Base-by-base conservation (phyloP, 2,329 filamentous ascomycete genomes). In the Neobulgaria alba region DNA sequence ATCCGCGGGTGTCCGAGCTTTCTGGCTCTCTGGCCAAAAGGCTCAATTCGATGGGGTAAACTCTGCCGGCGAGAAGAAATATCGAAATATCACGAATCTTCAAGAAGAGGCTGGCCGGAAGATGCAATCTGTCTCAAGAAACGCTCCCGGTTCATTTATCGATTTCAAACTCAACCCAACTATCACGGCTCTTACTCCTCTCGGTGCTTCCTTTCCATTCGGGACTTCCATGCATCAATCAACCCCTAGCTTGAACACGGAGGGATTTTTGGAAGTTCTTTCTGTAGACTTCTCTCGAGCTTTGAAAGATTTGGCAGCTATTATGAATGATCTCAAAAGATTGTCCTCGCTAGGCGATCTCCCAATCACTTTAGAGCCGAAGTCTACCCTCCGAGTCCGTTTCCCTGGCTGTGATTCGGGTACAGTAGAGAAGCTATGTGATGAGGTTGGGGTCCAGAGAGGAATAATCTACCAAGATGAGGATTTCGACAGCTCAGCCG, bases 141-240 rank as follows among this genome's bases (percentile, higher is more conserved):
- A 56, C 63, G 48, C 66, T 2, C 78, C 86, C 2, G 92, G 92
- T 18, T 85, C 89, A 1, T 90, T 77, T 62, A 72, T 98, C 58
- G 88, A 94, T 63, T 98, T 96, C 67, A 73, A 79, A 54, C 68
- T 96, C 54, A 87, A 79, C 63, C 92, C 92, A 2, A 93, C 85
- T 44, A 78, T 96, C 58, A 96, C 90, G 21, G 87, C 90, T 20
- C 73, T 98, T 43, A 83, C 82, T 52, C 79, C 84, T 8, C 67
- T 93, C 31, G 72, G 71, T 41, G 71, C 71, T 8, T 69, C 66
- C 9, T 64, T 82, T 42, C 67, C 75, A 43, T 57, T 53, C n/a
- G 40, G 40, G n/a, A 53, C 59, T 34, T 55, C 61, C 36, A 60
- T 66, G 20, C 57, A 63, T 35, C 53, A 63, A 19, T 66, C 69